Base-by-base conservation (phyloP, 2,329 filamentous ascomycete genomes). In the Chrysosporium keratinophilum region DNA sequence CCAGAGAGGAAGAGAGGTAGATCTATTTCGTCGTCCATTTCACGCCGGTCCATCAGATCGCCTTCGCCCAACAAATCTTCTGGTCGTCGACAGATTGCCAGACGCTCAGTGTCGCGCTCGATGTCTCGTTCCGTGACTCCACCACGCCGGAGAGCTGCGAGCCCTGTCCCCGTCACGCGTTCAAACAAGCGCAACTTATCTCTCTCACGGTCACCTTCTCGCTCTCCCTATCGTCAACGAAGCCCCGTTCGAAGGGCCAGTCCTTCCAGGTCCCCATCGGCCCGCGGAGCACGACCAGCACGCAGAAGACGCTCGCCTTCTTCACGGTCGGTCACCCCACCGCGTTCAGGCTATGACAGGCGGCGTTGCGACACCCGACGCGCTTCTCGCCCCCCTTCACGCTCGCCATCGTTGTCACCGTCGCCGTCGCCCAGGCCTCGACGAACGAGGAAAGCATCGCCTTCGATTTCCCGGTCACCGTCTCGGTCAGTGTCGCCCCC, bases 61-160 rank as follows among this genome's bases (percentile, higher is more conserved):
- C 19, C 54, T 45, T 33, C 63, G 61, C 31, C 33, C 19, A 61
- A 58, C 17, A 62, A 62, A 40, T 66, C 63, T 59, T 55, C n/a
- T 57, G 58, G 45, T 57, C 56, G 19, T 42, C 61, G 33, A 45
- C 61, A 60, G 12, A 23, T 33, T 33, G 31, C 19, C 33, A 47
- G 34, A 43, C 65, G 66, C 39, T 69, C 67, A 7, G 56, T 55
- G 7, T 67, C 47, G 68, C 67, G 11, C 57, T 69, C 67, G 6
- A 56, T 55, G 9, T 67, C 47, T 68, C 67, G 11, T 57, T 55
- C 11, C 65, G 65, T 50, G 64, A 65, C n/a, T 69, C 68, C 15
- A 59, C 63, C 15, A 15, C 51, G 44, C 20, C 44, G 51, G 37
- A 43, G 37, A 48, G 19, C 3, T n/a, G 2, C 31, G 12, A 43